Evolutionary conservation across 495 filamentous ascomycete species (phyloP), one percentile per base, ranked within the genome.

Genomic region (Trichocladium antarcticum): DNA sequence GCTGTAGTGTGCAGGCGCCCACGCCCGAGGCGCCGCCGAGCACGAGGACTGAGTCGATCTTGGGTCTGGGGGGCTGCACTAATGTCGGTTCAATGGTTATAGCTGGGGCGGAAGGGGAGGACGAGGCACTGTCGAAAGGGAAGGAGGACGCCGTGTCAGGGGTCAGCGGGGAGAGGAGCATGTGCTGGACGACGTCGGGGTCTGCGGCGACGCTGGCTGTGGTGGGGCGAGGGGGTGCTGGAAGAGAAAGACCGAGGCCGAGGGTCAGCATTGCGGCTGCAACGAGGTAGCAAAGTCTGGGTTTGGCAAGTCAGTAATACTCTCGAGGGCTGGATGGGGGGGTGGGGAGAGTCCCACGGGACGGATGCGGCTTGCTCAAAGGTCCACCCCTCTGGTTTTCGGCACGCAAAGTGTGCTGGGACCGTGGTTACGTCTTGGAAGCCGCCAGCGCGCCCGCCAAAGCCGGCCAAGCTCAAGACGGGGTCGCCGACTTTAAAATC

Each of bases 281-380:
- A n/a, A 70, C 68, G 31, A 68, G 52, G 55, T 66, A 74, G 47
- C 56, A 58, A 34, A 68, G 59, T 40, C 71, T 72, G 19, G 24
- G 24, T 27, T 27, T 27, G 24, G 24, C n/a, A n/a, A 8, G 24
- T 27, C 4, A 27, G 24, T 4, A 27, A n/a, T n/a, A n/a, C n/a
- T n/a, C n/a, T n/a, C n/a, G n/a, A n/a, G n/a, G n/a, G 24, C 24
- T 3, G 24, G 24, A 27, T 3, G 24, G 24, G 8, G 24, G 24
- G 16, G 27, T 29, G 15, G 8, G 29, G 15, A 10, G 15, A 10
- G 15, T 53, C 59, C 51, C 53, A 73, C 68, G 68, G 63, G 11
- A 68, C 54, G 10, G 72, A 67, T 15, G 67, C 62, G 5, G 72
- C 70, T 21, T 72, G 61, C 42, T 63, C 66, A 47, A 73, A 70